A percentile compares a stretch with the other conserved stretches of the same genome.
Evolutionary conservation across 108 stramenopile species (phyloP).

Genomic region (Pseudonitzschia pungens): DNA sequence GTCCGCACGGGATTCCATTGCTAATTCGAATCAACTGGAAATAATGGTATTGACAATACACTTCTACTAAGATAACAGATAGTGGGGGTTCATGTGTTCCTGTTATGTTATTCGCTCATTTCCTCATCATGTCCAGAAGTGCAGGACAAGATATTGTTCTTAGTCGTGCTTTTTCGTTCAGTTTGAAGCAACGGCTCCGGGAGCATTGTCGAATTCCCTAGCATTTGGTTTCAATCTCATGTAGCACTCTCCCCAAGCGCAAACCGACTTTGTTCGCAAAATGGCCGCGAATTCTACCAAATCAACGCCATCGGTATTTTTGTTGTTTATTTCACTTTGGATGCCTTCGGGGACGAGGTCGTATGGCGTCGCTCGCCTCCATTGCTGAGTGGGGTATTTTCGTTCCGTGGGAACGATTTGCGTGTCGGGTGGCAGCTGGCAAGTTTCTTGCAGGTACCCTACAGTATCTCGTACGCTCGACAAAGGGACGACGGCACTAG

Average conservation of each 20-base stretch:
- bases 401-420: constrained; percentile 66
- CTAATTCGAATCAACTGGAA: too few species aligned
- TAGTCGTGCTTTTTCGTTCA: too few species aligned
- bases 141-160: too few species aligned
- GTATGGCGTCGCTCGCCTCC: constrained; percentile 52
- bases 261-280: constrained; percentile 67
- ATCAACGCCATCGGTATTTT: constrained; percentile 39
- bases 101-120: too few species aligned
- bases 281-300: constrained; percentile 52
- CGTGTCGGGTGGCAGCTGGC: constrained; percentile 74
- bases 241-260: constrained; percentile 89
- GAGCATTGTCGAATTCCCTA: neutral
- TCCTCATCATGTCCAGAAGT: too few species aligned
- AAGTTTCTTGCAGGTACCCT: constrained; percentile 71
- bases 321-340: constrained; percentile 13
- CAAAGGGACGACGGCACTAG: constrained; percentile 29
- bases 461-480: constrained; percentile 55
- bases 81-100: too few species aligned
- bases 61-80: too few species aligned
- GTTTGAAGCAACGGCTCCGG: neutral
- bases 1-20: too few species aligned
- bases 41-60: too few species aligned
- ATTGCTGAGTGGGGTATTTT: constrained; percentile 72
- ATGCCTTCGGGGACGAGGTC: constrained; percentile 49
- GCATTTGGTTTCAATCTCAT: constrained; percentile 40